Conservation (phyloP, 2,329 filamentous ascomycete genomes). For the Aciculosporium take region DNA sequence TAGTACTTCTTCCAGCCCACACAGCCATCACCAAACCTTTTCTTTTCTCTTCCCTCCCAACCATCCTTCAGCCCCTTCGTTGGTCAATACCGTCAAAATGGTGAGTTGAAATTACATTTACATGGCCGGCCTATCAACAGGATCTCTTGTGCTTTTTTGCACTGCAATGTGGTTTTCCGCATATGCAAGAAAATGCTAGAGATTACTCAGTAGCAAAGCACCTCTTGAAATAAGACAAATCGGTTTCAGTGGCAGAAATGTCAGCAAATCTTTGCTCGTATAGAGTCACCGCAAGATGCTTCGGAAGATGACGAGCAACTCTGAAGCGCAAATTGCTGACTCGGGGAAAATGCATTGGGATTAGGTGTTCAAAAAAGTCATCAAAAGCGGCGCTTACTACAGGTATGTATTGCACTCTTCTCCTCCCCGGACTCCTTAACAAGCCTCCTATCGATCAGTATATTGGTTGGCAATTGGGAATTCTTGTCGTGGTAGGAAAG, state of each 20-base stretch:
- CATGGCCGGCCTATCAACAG: conserved; percentile 23
- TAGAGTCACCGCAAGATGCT: conserved; percentile 96
- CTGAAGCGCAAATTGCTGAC: conserved; percentile 99
- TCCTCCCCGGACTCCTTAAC: no score
- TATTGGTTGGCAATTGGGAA: neutral
- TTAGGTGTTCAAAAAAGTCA: conserved; percentile 82
- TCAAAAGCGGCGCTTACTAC: conserved; percentile 98
- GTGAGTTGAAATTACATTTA: conserved; percentile 41
- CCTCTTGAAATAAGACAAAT: no score
- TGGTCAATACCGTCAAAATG: conserved; percentile 49
- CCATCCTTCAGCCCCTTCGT: conserved; percentile 21
- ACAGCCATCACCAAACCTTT: conserved; percentile 1
- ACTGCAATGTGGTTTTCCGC: no score
- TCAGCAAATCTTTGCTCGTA: conserved; percentile 21
- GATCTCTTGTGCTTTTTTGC: neutral
- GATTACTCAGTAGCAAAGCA: no score
- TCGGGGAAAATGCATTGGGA: conserved; percentile 42
- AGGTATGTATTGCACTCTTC: conserved; percentile 59
- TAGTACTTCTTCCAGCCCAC: neutral
- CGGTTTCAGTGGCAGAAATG: conserved; percentile 28
- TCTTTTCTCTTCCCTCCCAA: conserved; percentile 17
- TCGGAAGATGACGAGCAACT: conserved; percentile 53
- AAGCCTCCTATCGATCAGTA: no score
- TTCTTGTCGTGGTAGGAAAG: no score
- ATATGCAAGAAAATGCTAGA: no score